These are phyloP conservation scores for Citrus glauca DNA, from an alignment of 345 rosid genomes.

Conservation along the genomic window DNA sequence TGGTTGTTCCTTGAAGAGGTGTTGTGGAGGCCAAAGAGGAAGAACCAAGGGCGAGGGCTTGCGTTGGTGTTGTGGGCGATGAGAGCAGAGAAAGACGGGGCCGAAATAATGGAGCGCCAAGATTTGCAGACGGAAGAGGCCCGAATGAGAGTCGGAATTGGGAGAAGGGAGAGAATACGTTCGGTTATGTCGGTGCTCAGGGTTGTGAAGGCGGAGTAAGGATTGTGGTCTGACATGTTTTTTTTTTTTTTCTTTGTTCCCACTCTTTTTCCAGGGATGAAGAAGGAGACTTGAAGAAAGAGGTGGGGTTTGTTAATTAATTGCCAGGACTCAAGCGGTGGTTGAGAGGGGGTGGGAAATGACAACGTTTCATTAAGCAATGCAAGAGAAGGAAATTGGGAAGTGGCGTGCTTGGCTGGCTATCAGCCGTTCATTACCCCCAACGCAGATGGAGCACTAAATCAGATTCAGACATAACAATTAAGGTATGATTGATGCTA, in stretches of 20 bases:
- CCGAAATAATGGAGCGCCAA: conserved; percentile 51
- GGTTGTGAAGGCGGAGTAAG: conserved; percentile 31
- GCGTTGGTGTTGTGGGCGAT: conserved; percentile 9
- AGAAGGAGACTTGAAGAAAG: too few species aligned
- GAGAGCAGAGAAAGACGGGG: conserved; percentile 29
- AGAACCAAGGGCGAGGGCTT: conserved; percentile 63
- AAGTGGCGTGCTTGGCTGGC: too few species aligned
- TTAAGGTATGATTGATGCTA: too few species aligned
- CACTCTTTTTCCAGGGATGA: neutral
- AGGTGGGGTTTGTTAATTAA: neutral
- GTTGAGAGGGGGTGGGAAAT: neutral
- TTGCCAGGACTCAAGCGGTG: neutral
- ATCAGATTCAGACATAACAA: too few species aligned
- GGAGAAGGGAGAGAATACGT: conserved; percentile 64
- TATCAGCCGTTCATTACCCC: too few species aligned
- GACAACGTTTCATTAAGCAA: too few species aligned
- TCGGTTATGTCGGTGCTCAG: conserved; percentile 55
- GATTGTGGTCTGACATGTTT: conserved; percentile 34
- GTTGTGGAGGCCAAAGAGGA: conserved; percentile 87
- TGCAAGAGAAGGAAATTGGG: too few species aligned
- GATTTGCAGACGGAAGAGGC: conserved; percentile 73
- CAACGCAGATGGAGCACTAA: too few species aligned
- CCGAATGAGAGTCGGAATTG: conserved; percentile 66
- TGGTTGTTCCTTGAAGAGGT: conserved; percentile 71
- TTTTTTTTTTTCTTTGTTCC: too few species aligned